Evolutionary conservation across 768 basidiomycete species (phyloP).

Genomic region (Obba rivulosa): DNA sequence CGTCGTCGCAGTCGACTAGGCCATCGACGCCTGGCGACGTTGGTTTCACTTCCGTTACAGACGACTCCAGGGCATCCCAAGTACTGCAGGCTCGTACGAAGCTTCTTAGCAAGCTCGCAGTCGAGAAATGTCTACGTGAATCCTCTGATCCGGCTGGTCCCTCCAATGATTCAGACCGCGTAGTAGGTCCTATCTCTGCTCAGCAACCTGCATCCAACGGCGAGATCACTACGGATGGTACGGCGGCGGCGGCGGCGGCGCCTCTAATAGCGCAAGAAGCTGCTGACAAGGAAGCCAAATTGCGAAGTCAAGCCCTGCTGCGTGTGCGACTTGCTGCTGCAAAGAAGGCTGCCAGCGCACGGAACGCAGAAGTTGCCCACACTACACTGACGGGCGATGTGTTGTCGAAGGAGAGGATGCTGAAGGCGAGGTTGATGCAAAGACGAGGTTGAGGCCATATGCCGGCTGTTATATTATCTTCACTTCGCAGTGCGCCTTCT

Average conservation of each 20-base stretch:
- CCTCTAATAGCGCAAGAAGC: constrained; percentile 6
- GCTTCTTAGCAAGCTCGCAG: constrained; percentile 38
- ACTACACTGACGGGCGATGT: constrained; percentile 2
- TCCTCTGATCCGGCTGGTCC: neutral
- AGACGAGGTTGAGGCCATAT: constrained; percentile 1
- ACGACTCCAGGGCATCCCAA: no score
- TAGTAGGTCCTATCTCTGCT: neutral
- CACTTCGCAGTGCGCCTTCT: no score
- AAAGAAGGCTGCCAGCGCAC: constrained; percentile 22
- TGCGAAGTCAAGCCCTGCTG: constrained; percentile 45
- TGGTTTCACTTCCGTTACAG: neutral
- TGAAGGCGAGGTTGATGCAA: constrained; percentile 9
- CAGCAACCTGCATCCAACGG: no score
- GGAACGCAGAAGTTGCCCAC: constrained; percentile 1
- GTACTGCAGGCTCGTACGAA: constrained; percentile 25
- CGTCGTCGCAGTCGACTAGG: neutral
- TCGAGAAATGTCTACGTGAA: constrained; percentile 32
- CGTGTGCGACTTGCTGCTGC: constrained; percentile 43
- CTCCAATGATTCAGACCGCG: neutral
- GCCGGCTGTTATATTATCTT: no score
- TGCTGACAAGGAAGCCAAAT: constrained; percentile 33
- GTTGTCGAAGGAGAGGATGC: constrained; percentile 7
- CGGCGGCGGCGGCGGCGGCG: neutral
- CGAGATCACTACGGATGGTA: no score
- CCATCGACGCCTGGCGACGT: no score